A percentile compares a stretch with the other conserved stretches of the same genome.
Evolutionary conservation across 1,139 yeast species (phyloP).

Genomic region (Zygosaccharomyces sapae): DNA sequence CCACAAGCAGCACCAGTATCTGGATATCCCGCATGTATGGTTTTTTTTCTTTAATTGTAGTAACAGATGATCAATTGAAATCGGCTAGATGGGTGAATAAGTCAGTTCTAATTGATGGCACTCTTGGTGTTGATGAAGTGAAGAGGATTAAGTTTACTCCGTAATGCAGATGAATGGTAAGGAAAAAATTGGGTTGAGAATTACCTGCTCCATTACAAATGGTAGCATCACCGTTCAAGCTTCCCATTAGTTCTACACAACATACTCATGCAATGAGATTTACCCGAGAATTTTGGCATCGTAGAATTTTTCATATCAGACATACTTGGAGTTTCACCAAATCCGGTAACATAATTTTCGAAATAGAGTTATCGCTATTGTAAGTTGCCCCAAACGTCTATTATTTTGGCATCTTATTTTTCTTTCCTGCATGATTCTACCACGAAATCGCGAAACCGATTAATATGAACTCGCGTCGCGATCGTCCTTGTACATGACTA

Average conservation of each 20-base stretch:
- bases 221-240: background rate
- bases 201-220: too few species aligned
- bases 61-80: background rate
- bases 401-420: slow-evolving; percentile 3
- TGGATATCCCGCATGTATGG: slow-evolving; percentile 9
- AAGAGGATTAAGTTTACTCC: background rate
- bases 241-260: background rate
- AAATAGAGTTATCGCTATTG: background rate
- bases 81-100: background rate
- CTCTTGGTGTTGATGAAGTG: background rate
- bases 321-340: slow-evolving; percentile 4
- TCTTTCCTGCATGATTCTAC: background rate
- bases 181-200: background rate
- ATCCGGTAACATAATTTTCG: slow-evolving; percentile 3
- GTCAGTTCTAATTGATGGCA: background rate
- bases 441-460: slow-evolving; percentile 6
- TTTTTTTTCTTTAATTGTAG: too few species aligned
- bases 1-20: slow-evolving; percentile 9
- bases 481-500: background rate
- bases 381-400: slow-evolving; percentile 4
- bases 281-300: slow-evolving; percentile 3
- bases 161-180: background rate
- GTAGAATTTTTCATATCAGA: background rate
- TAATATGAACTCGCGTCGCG: slow-evolving; percentile 2
- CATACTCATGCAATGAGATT: background rate